A percentile compares a stretch with the other conserved stretches of the same genome.
Conservation (phyloP, 306 rosid genomes). For the Abrus precatorius region DNA sequence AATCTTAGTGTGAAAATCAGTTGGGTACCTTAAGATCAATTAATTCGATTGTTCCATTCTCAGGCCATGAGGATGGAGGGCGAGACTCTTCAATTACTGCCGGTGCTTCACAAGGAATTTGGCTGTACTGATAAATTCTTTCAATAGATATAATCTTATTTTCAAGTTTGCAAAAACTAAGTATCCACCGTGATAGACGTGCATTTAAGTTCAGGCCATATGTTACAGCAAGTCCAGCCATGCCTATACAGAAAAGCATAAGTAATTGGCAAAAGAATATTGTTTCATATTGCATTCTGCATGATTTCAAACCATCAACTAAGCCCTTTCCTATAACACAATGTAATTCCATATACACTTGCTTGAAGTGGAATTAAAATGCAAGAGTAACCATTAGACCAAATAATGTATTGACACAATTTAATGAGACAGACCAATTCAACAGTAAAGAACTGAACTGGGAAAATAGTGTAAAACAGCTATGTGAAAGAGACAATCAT, state of each 20-base stretch:
- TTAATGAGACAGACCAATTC: conserved; percentile 5
- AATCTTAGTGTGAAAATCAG: conserved; percentile 28
- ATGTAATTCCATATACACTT: conserved; percentile 36
- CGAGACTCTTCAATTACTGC: conserved; percentile 70
- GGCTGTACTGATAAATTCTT: conserved; percentile 96
- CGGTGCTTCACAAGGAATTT: conserved; percentile 87
- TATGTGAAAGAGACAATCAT: neutral
- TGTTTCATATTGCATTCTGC: conserved; percentile 17
- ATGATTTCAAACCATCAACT: conserved; percentile 22
- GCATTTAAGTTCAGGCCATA: conserved; percentile 90
- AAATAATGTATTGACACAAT: neutral
- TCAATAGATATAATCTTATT: conserved; percentile 95
- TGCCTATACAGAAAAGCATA: conserved; percentile 65
- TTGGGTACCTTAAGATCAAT: conserved; percentile 77
- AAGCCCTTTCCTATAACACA: conserved; percentile 25
- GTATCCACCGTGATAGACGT: conserved; percentile 93
- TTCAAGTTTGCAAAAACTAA: conserved; percentile 98
- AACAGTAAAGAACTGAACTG: conserved; percentile 10
- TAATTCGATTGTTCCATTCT: conserved; percentile 77
- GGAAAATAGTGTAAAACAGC: conserved; percentile 12
- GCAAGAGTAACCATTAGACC: neutral
- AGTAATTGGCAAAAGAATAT: conserved; percentile 41
- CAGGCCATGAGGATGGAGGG: conserved; percentile 87
- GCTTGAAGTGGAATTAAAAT: conserved; percentile 32
- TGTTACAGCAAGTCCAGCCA: conserved; percentile 98